Evolutionary conservation across 2,329 filamentous ascomycete species (phyloP).

Genomic region (Xylariaceae sp.): DNA sequence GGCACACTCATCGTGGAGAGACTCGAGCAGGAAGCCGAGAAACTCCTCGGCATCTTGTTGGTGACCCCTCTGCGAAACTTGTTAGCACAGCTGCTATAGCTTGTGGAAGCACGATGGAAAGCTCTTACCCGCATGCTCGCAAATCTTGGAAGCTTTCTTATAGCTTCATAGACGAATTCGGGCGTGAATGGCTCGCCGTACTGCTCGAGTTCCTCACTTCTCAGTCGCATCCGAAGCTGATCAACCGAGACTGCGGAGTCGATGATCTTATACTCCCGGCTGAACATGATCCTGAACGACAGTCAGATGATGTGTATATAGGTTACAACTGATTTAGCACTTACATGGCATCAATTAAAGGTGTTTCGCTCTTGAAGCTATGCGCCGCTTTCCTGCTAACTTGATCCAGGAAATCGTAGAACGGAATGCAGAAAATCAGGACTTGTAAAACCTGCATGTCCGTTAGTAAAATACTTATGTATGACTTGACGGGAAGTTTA

Average conservation of each 20-base stretch:
- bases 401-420: conserved; percentile 88
- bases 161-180: conserved; percentile 91
- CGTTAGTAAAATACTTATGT: not conserved
- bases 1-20: conserved; percentile 86
- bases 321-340: no score
- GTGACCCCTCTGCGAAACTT: conserved; percentile 63
- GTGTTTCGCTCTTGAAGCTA: conserved; percentile 92
- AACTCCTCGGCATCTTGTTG: conserved; percentile 99
- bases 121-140: conserved; percentile 75
- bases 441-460: conserved; percentile 76
- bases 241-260: conserved; percentile 70
- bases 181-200: conserved; percentile 89
- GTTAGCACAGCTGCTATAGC: conserved; percentile 12
- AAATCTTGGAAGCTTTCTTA: conserved; percentile 79
- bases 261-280: conserved; percentile 83
- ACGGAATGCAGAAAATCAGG: conserved; percentile 85
- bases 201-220: conserved; percentile 76
- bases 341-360: conserved; percentile 87
- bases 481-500: not conserved
- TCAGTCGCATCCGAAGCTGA: conserved; percentile 64
- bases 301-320: no score
- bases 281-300: conserved; percentile 86
- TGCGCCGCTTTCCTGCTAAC: conserved; percentile 75
- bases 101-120: conserved; percentile 2
- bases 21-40: conserved; percentile 83